These are phyloP conservation scores for Dimargaris verticillata DNA, from an alignment of 192 early-diverging fungal species.

Conservation along the genomic window DNA sequence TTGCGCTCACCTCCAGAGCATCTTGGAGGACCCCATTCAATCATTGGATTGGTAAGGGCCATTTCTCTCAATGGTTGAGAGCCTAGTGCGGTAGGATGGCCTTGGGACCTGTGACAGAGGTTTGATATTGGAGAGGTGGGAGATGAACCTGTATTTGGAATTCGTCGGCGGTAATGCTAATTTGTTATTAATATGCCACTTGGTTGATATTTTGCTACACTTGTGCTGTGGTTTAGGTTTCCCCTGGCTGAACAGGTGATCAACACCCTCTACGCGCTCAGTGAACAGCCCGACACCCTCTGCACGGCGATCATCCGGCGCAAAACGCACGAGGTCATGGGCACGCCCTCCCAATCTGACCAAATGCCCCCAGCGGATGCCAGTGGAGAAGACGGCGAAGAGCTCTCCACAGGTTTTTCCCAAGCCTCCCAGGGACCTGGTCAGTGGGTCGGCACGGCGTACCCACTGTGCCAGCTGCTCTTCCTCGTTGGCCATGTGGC, in stretches of 20 bases:
- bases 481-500: conserved; percentile 93
- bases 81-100: too few species aligned
- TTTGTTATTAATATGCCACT: not conserved
- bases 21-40: conserved; percentile 28
- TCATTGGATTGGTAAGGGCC: conserved; percentile 33
- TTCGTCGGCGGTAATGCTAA: too few species aligned
- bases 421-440: not conserved
- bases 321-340: conserved; percentile 49
- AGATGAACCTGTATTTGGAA: too few species aligned
- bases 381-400: not conserved
- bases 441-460: conserved; percentile 34
- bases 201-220: not conserved
- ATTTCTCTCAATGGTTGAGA: not conserved
- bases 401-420: not conserved
- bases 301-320: conserved; percentile 59
- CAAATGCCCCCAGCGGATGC: conserved; percentile 1
- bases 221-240: conserved; percentile 45
- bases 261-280: conserved; percentile 77
- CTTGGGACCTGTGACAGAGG: too few species aligned
- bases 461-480: conserved; percentile 61
- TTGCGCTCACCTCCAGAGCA: conserved; percentile 26
- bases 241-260: conserved; percentile 83
- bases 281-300: conserved; percentile 78
- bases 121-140: too few species aligned
- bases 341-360: conserved; percentile 9